Percentiles rank a stretch among this genome's conserved stretches.
Evolutionary conservation across 2,329 filamentous ascomycete species (phyloP).

Genomic region (Cercospora brassicicola): DNA sequence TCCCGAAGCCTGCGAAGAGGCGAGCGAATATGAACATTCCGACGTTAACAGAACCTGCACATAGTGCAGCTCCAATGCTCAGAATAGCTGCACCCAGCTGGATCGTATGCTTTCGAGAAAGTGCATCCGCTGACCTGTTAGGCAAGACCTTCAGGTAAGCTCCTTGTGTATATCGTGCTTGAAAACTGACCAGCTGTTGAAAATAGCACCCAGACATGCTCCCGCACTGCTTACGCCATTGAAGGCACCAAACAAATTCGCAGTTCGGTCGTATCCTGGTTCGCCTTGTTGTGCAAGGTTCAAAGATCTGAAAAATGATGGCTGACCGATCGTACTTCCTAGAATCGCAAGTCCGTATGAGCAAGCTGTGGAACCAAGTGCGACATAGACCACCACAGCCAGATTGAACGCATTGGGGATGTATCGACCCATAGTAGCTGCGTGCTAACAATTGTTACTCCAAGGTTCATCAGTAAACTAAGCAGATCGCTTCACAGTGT

Average conservation of each 20-base stretch:
- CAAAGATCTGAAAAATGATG: conserved; percentile 48
- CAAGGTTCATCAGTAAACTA: background rate
- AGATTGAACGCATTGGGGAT: conserved; percentile 15
- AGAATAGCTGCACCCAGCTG: conserved; percentile 42
- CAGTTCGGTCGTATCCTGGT: conserved; percentile 46
- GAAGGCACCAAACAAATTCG: conserved; percentile 47
- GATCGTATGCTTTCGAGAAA: conserved; percentile 43
- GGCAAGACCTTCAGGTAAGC: background rate
- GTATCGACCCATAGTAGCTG: background rate
- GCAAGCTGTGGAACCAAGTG: conserved; percentile 36
- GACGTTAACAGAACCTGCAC: conserved; percentile 41
- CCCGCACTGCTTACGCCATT: conserved; percentile 50
- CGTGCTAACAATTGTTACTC: background rate
- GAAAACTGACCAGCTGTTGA: conserved; percentile 40
- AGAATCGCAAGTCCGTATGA: conserved; percentile 44
- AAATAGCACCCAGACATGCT: conserved; percentile 42
- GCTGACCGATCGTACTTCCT: conserved; percentile 50
- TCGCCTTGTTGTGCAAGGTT: conserved; percentile 42
- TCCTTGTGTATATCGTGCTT: too few relatives aligned
- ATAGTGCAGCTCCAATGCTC: conserved; percentile 45
- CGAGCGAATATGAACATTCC: conserved; percentile 46
- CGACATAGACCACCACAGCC: conserved; percentile 30
- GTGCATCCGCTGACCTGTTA: conserved; percentile 36
- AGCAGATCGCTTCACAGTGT: background rate
- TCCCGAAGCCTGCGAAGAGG: conserved; percentile 43